Base-by-base conservation (phyloP, 441 rosid genomes). In the Mallotus repandus region DNA sequence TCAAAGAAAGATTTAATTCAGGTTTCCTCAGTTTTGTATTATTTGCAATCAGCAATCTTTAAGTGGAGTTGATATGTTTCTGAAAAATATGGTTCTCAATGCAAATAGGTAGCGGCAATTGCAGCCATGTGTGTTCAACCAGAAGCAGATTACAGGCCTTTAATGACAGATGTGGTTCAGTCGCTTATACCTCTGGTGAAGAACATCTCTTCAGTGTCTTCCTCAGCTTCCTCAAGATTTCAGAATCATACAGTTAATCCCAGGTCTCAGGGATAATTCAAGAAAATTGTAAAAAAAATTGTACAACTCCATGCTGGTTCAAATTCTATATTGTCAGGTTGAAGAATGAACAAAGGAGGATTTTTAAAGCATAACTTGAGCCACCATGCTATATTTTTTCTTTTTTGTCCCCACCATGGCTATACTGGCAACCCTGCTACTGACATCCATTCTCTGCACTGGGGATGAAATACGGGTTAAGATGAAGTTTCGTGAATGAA, bases 71-170 rank as follows among this genome's bases (percentile, higher is more conserved):
- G 18, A 25, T 38, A 5, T 53, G 53, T 19, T 29, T 5, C 46
- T 66, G 8, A 60, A 5, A 22, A 14, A 25, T 68, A 3, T n/a
- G 64, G 35, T 0, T 10, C 29, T 67, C 38, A 56, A 58, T 45
- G 64, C 21, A 6, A 53, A 63, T 74, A 91, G 94, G 87, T 90
- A 57, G 97, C 97, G 41, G 97, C 98, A 41, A 88, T 92, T 76
- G 97, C 98, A 71, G 93, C 97, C 9, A 82, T 94, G 86, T 94
- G 98, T 67, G 92, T 90, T 71, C 97, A 94, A 80, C 78, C 86
- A 43, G 98, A 92, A 86, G 96, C 97, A 75, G 93, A 85, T 79
- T 94, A 94, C 74, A 80, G 97, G 74, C 98, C 97, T n/a, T 76
- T 94, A 54, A 94, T 94, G 92, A 89, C 88, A 14, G 97, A 94